Base-by-base conservation (phyloP, 202 grass and related monocot genomes). In the Setaria viridis region DNA sequence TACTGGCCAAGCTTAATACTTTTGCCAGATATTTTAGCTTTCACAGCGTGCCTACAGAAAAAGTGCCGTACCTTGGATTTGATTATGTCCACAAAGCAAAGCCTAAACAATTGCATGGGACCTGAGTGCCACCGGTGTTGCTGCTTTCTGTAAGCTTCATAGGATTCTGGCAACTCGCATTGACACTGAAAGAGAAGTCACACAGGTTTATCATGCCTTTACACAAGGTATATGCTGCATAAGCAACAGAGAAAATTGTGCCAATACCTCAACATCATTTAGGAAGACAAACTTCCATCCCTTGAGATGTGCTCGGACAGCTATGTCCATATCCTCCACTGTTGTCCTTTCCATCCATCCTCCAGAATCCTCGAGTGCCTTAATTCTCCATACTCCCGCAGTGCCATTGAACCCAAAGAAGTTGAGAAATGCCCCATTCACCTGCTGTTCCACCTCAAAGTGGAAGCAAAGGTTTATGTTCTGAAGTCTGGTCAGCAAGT, bases 321-420 rank as follows among this genome's bases (percentile, higher is more conserved):
- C 94, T 34, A 97, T 97, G 77, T 97, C 94, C 94, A 97, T 97
- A 68, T 97, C 94, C 67, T 97, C 94, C 60, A 97, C 94, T 0
- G 94, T 97, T 60, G 94, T 97, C 72, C 94, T 88, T 83, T 97
- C 94, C 83, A 97, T 87, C 94, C 94, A 97, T 10, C 94, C 94
- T 10, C 94, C 94, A n/a, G 94, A 90, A 72, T 97, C 94, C 84
- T 97, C 94, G 25, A 97, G 91, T 7, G 94, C 94, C 83, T 92
- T 97, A 72, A 97, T 97, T 85, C 91, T 91, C 94, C 94, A 97
- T 6, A 97, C 89, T 29, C 94, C 94, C 0, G 91, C 94, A 16
- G 94, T 97, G 29, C 94, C 94, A 34, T 97, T 97, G 77, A 97
- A 97, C 49, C 94, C 94, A 12, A 97, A 97, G 89, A 97, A 97